Conservation (phyloP, 176 grass and related monocot species). For the Oropetium thomaeum region DNA sequence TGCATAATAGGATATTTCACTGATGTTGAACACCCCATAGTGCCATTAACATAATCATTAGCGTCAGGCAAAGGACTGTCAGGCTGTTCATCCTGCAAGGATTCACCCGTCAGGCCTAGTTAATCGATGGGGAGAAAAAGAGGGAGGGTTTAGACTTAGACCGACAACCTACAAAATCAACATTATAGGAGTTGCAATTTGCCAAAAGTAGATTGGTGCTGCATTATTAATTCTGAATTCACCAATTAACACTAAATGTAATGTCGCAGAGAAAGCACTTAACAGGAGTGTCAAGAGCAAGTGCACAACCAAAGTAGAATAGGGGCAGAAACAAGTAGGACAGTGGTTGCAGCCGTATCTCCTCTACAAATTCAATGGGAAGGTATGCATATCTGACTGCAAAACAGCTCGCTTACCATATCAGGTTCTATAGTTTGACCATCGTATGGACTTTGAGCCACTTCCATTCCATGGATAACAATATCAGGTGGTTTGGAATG, state of each 20-base stretch:
- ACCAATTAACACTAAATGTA: slow-evolving; percentile 3
- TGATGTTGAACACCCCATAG: slow-evolving; percentile 40
- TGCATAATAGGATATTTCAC: slow-evolving; percentile 49
- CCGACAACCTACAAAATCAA: background rate
- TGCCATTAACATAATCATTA: slow-evolving; percentile 31
- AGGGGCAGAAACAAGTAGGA: background rate
- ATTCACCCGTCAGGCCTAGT: slow-evolving; percentile 9
- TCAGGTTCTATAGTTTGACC: slow-evolving; percentile 27
- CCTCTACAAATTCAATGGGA: slow-evolving; percentile 25
- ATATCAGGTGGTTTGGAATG: slow-evolving; percentile 28
- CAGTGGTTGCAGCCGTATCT: slow-evolving; percentile 1
- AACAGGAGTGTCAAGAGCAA: slow-evolving; percentile 4
- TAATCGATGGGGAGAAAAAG: no score
- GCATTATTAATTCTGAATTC: slow-evolving; percentile 9
- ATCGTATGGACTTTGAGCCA: slow-evolving; percentile 34
- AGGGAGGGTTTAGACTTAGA: background rate
- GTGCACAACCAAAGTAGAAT: slow-evolving; percentile 13
- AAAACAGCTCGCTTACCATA: slow-evolving; percentile 46
- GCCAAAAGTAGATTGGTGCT: slow-evolving; percentile 16
- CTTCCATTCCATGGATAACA: slow-evolving; percentile 17
- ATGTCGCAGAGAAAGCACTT: slow-evolving; percentile 1
- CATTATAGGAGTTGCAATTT: background rate
- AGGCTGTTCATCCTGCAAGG: slow-evolving; percentile 39
- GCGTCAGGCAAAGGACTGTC: slow-evolving; percentile 31
- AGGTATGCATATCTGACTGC: slow-evolving; percentile 12